Evolutionary conservation across 805 yeast species (phyloP).

Genomic region (Metschnikowia arizonensis): DNA sequence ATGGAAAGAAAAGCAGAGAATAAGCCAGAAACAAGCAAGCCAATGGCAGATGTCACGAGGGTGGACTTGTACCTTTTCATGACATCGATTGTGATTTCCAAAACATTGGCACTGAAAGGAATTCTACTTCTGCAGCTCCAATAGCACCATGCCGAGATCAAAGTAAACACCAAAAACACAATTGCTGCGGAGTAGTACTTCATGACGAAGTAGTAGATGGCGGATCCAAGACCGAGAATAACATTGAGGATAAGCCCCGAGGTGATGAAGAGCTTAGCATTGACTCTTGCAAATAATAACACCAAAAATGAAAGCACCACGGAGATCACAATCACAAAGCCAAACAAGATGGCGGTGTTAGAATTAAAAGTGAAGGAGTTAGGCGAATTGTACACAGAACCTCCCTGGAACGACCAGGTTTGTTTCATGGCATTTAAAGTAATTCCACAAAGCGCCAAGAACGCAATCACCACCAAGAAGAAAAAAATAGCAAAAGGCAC

Average conservation of each 20-base stretch:
- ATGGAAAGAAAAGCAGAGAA: conserved; percentile 64
- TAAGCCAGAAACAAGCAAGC: conserved; percentile 54
- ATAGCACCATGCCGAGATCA: conserved; percentile 63
- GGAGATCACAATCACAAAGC: conserved; percentile 59
- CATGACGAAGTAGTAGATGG: conserved; percentile 65
- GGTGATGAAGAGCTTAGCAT: conserved; percentile 64
- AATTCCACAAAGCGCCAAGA: conserved; percentile 64
- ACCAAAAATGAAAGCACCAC: conserved; percentile 55
- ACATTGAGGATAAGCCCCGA: conserved; percentile 66
- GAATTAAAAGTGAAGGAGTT: conserved; percentile 66
- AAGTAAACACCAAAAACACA: conserved; percentile 63
- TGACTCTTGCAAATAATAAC: conserved; percentile 56
- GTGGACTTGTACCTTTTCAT: conserved; percentile 71
- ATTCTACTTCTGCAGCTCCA: conserved; percentile 69
- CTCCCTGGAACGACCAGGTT: conserved; percentile 54
- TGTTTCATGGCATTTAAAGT: conserved; percentile 60
- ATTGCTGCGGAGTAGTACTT: conserved; percentile 77
- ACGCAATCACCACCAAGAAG: conserved; percentile 51
- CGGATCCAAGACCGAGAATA: conserved; percentile 66
- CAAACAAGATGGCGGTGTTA: conserved; percentile 67
- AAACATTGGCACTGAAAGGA: conserved; percentile 67
- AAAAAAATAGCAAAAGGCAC: conserved; percentile 61
- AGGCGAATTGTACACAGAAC: conserved; percentile 53
- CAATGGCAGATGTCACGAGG: conserved; percentile 54
- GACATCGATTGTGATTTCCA: conserved; percentile 72